phyloP scores from a whole-genome alignment of 495 filamentous ascomycete genomes.

The Schizothecium vesticola region DNA sequence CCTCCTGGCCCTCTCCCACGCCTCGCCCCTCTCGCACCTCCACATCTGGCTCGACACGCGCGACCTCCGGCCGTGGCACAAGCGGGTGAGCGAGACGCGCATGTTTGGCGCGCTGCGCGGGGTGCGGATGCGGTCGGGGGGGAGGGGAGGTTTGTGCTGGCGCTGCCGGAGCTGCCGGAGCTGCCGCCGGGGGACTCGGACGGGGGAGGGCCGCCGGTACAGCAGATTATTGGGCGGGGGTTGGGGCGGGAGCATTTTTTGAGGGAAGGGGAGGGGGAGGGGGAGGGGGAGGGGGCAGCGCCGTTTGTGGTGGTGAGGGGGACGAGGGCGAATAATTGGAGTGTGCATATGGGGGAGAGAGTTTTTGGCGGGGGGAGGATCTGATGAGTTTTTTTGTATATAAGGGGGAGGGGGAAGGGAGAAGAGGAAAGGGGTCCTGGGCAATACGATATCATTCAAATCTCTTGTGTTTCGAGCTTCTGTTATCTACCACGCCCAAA shows the following conservation, averaged over 20 bases:
- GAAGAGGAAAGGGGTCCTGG: not conserved
- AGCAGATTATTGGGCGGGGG: not conserved
- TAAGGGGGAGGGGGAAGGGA: too few species aligned
- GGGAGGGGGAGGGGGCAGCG: not conserved
- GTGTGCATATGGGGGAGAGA: slow-evolving; percentile 9
- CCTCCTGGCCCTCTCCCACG: slow-evolving; percentile 3
- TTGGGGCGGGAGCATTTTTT: slow-evolving; percentile 12
- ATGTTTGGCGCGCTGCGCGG: slow-evolving; percentile 15
- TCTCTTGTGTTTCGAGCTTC: not conserved
- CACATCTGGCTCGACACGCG: slow-evolving; percentile 26
- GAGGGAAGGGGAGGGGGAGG: not conserved
- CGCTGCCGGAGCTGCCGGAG: slow-evolving; percentile 17
- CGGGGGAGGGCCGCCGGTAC: not conserved
- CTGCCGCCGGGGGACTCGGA: not conserved
- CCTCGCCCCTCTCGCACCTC: slow-evolving; percentile 11
- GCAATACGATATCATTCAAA: not conserved
- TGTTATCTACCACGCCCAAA: not conserved
- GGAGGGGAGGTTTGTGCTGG: slow-evolving; percentile 16
- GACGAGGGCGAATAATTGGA: slow-evolving; percentile 22
- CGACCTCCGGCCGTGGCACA: slow-evolving; percentile 27
- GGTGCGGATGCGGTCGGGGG: slow-evolving; percentile 6
- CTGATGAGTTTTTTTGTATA: not conserved
- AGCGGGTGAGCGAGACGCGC: slow-evolving; percentile 22
- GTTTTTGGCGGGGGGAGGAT: not conserved
- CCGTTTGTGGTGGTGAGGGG: slow-evolving; percentile 22